Percentiles rank a stretch among this genome's conserved stretches.
These are phyloP conservation scores for Hyphopichia khmerensis DNA, from an alignment of 1,139 yeast genomes.

Conservation along the genomic window DNA sequence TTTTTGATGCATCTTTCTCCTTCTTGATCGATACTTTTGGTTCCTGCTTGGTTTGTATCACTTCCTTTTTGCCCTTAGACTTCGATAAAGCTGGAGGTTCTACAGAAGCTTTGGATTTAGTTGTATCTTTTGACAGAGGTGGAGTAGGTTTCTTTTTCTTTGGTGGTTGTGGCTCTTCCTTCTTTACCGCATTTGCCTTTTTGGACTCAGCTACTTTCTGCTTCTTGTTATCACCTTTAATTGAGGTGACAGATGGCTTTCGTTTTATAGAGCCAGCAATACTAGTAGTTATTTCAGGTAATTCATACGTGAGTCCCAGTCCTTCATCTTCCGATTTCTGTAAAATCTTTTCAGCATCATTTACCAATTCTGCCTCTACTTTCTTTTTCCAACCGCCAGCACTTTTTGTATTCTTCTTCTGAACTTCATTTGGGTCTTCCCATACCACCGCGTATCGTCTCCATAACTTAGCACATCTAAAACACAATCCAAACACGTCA, in stretches of 20 bases:
- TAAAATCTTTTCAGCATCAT: constrained; percentile 61
- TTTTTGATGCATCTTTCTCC: neutral
- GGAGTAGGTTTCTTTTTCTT: neutral
- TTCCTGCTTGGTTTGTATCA: neutral
- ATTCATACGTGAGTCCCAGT: constrained; percentile 15
- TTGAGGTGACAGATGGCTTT: constrained; percentile 3
- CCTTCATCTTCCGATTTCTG: constrained; percentile 37
- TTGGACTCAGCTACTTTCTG: neutral
- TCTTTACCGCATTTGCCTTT: neutral
- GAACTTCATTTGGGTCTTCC: constrained; percentile 76
- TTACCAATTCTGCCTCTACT: constrained; percentile 69
- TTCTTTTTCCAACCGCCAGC: constrained; percentile 55
- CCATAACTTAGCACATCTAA: constrained; percentile 89
- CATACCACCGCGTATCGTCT: constrained; percentile 86
- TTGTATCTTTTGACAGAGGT: constrained; percentile 6
- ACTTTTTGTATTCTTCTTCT: constrained; percentile 41
- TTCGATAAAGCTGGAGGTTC: constrained; percentile 2
- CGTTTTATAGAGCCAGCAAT: neutral
- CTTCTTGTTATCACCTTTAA: neutral
- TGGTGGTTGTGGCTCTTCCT: neutral
- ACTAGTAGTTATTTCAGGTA: neutral
- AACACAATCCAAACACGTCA: constrained; percentile 60
- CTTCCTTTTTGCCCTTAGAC: constrained; percentile 2
- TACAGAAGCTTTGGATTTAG: constrained; percentile 3
- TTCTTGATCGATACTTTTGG: neutral